These are phyloP conservation scores for Verticillium nonalfalfae DNA, from an alignment of 2,329 filamentous ascomycete genomes.

Conservation along the genomic window DNA sequence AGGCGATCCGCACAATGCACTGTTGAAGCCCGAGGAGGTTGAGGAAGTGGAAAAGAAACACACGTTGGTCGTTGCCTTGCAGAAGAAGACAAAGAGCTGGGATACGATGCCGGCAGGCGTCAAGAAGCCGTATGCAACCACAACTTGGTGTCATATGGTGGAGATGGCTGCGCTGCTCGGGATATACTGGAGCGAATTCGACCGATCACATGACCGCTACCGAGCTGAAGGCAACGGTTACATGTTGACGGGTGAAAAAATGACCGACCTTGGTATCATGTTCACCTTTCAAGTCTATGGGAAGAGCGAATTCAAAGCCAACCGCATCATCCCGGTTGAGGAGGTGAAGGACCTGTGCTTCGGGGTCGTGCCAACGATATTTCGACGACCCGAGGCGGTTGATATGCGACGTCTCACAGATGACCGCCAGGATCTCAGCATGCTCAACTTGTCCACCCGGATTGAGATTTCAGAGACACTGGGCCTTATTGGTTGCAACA, in stretches of 20 bases:
- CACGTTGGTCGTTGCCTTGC: conserved; percentile 34
- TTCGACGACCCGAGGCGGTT: conserved; percentile 22
- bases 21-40: neutral
- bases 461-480: conserved; percentile 46
- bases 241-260: conserved; percentile 37
- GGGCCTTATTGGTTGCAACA: conserved; percentile 46
- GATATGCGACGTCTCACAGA: conserved; percentile 34
- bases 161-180: conserved; percentile 49
- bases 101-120: conserved; percentile 43
- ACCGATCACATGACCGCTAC: conserved; percentile 42
- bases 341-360: conserved; percentile 50
- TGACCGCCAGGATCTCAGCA: conserved; percentile 32
- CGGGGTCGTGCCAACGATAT: conserved; percentile 50
- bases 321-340: conserved; percentile 46
- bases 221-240: conserved; percentile 51
- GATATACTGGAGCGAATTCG: conserved; percentile 54
- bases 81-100: conserved; percentile 41
- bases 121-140: conserved; percentile 44
- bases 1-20: neutral
- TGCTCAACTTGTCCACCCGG: conserved; percentile 41
- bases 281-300: conserved; percentile 48
- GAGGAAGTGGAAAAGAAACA: neutral
- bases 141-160: conserved; percentile 48
- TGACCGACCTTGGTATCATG: conserved; percentile 45
- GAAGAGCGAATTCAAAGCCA: conserved; percentile 37